A percentile compares a stretch with the other conserved stretches of the same genome.
Evolutionary conservation across 2,329 filamentous ascomycete species (phyloP).

Genomic region (Dactylellina sp.): DNA sequence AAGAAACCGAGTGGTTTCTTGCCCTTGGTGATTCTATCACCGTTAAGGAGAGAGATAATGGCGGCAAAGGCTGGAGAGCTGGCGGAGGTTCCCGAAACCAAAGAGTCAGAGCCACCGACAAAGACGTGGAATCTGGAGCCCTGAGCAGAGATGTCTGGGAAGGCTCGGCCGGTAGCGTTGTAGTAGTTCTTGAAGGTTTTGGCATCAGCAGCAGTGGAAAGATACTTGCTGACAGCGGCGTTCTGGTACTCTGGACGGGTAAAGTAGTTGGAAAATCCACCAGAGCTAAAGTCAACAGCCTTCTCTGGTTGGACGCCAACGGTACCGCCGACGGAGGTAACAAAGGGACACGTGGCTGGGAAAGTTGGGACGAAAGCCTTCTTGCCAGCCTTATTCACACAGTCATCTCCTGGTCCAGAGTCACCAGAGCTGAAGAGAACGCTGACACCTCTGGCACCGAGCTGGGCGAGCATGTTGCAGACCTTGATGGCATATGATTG

Average conservation of each 20-base stretch:
- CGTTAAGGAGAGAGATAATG: conserved; percentile 73
- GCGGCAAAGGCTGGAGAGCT: conserved; percentile 71
- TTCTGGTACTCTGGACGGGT: conserved; percentile 67
- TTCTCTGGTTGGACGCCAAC: conserved; percentile 67
- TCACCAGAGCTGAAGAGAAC: conserved; percentile 75
- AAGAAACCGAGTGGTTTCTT: conserved; percentile 65
- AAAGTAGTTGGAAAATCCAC: conserved; percentile 70
- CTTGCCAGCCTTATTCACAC: conserved; percentile 71
- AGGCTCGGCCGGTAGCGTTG: conserved; percentile 68
- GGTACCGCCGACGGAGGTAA: conserved; percentile 75
- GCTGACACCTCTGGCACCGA: conserved; percentile 75
- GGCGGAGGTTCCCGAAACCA: conserved; percentile 69
- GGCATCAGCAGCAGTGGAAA: conserved; percentile 61
- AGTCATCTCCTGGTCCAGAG: conserved; percentile 70
- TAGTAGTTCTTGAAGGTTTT: conserved; percentile 66
- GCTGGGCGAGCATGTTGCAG: conserved; percentile 74
- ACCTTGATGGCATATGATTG: conserved; percentile 72
- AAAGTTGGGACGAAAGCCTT: conserved; percentile 72
- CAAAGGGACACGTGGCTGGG: conserved; percentile 75
- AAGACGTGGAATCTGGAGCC: conserved; percentile 65
- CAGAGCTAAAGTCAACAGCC: conserved; percentile 65
- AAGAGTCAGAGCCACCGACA: conserved; percentile 62
- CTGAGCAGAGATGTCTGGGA: conserved; percentile 72
- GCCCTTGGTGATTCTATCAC: conserved; percentile 69
- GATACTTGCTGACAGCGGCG: conserved; percentile 65